These are phyloP conservation scores for Artemisia annua DNA, from an alignment of 129 eudicot species.

Conservation along the genomic window DNA sequence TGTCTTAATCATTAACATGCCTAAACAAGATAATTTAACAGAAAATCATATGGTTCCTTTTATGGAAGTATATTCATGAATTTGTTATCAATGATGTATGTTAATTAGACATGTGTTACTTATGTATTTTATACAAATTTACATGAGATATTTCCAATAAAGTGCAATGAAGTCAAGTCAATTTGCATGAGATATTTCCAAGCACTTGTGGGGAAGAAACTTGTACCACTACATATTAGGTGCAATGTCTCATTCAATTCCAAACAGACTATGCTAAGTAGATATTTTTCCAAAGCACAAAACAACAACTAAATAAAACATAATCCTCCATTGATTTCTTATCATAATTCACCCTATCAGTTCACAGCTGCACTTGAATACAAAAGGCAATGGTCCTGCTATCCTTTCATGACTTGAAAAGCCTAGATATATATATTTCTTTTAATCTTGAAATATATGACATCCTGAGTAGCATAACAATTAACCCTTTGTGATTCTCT, in stretches of 20 bases:
- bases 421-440: neutral
- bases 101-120: neutral
- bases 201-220: conserved; percentile 20
- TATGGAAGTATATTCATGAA: neutral
- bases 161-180: conserved; percentile 11
- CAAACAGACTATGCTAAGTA: conserved; percentile 17
- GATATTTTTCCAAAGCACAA: conserved; percentile 27
- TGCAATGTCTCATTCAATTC: conserved; percentile 15
- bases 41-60: neutral
- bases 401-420: neutral
- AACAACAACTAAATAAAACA: conserved; percentile 2
- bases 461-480: neutral
- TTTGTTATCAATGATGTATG: neutral
- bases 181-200: conserved; percentile 25
- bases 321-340: conserved; percentile 26
- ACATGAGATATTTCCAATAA: neutral
- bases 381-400: conserved; percentile 27
- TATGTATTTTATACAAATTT: neutral
- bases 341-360: conserved; percentile 24
- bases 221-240: neutral
- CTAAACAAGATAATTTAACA: neutral
- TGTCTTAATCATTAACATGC: neutral
- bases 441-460: conserved; percentile 4
- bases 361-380: conserved; percentile 5
- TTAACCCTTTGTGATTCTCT: too few relatives aligned